Evolutionary conservation across 1,284 basidiomycete species (phyloP).

Genomic region (Irpex sp.): DNA sequence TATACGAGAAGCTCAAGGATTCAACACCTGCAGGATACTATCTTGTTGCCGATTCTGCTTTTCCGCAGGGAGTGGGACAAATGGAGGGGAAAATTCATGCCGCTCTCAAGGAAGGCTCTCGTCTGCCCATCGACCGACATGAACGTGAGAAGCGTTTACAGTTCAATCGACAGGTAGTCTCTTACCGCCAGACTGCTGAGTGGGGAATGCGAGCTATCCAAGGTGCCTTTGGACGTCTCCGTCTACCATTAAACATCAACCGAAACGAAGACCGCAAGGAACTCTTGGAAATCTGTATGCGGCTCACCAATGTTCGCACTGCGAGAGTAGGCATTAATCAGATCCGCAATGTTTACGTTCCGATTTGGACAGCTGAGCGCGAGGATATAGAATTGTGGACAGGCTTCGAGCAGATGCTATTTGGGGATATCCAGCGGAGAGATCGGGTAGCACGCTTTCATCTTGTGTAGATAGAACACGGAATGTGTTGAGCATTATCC

Average conservation of each 20-base stretch:
- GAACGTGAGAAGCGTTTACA: constrained; percentile 19
- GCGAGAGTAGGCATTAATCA: constrained; percentile 34
- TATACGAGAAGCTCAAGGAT: constrained; percentile 33
- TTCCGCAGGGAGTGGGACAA: constrained; percentile 31
- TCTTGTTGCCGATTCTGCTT: constrained; percentile 41
- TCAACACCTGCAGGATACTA: constrained; percentile 36
- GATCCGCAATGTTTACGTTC: constrained; percentile 35
- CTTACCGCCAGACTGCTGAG: constrained; percentile 39
- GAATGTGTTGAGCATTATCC: too few species aligned
- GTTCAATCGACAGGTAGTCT: constrained; percentile 33
- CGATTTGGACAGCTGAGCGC: constrained; percentile 25
- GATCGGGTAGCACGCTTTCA: constrained; percentile 32
- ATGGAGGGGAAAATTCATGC: constrained; percentile 34
- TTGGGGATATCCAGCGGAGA: constrained; percentile 24
- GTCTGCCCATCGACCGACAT: constrained; percentile 20
- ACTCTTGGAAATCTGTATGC: constrained; percentile 29
- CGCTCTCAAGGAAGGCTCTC: constrained; percentile 35
- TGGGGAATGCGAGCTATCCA: constrained; percentile 43
- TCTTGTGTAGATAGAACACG: too few species aligned
- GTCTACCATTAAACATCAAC: constrained; percentile 32
- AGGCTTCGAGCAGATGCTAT: constrained; percentile 31
- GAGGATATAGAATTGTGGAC: constrained; percentile 29
- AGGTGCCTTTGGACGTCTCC: constrained; percentile 38
- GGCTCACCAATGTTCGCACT: constrained; percentile 30
- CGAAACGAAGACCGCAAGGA: constrained; percentile 21